Evolutionary conservation across 352 stramenopile genomes (phyloP).

Genomic region (Phytophthora cryptogea): DNA sequence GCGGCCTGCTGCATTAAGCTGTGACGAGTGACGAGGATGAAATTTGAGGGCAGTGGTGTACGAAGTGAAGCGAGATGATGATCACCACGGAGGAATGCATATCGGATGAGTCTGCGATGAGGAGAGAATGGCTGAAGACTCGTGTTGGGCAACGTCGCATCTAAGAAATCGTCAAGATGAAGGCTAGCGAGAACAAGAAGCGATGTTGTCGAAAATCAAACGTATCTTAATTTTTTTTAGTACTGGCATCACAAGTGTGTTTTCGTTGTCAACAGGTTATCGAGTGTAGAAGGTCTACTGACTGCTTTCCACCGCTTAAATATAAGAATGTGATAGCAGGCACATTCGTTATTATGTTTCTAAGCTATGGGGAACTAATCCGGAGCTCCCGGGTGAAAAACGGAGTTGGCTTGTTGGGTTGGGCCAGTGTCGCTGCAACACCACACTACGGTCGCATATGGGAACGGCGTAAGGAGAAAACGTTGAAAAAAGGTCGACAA

Average conservation of each 20-base stretch:
- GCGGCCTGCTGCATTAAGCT: slow-evolving; percentile 32
- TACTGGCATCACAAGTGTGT: too few relatives aligned
- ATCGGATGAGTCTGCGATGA: slow-evolving; percentile 1
- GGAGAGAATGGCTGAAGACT: not conserved
- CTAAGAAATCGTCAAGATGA: slow-evolving; percentile 4
- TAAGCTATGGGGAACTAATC: too few relatives aligned
- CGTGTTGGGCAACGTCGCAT: slow-evolving; percentile 5
- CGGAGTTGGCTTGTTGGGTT: too few relatives aligned
- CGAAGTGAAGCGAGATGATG: not conserved
- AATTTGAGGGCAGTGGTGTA: not conserved
- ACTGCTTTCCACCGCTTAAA: too few relatives aligned
- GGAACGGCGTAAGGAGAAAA: slow-evolving; percentile 6
- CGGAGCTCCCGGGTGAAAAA: too few relatives aligned
- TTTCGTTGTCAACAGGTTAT: too few relatives aligned
- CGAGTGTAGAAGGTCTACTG: too few relatives aligned
- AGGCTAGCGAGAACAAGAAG: not conserved
- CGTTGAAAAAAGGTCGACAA: not conserved
- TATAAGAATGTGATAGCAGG: too few relatives aligned
- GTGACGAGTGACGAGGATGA: not conserved
- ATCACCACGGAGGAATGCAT: slow-evolving; percentile 5
- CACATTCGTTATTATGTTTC: too few relatives aligned
- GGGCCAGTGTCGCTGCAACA: too few relatives aligned
- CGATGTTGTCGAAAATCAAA: not conserved
- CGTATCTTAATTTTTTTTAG: too few relatives aligned
- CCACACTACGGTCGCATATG: slow-evolving; percentile 29